Percentiles rank a stretch among this genome's conserved stretches.
These are phyloP conservation scores for Solanum rostratum DNA, from an alignment of 257 asterid species.

Conservation along the genomic window DNA sequence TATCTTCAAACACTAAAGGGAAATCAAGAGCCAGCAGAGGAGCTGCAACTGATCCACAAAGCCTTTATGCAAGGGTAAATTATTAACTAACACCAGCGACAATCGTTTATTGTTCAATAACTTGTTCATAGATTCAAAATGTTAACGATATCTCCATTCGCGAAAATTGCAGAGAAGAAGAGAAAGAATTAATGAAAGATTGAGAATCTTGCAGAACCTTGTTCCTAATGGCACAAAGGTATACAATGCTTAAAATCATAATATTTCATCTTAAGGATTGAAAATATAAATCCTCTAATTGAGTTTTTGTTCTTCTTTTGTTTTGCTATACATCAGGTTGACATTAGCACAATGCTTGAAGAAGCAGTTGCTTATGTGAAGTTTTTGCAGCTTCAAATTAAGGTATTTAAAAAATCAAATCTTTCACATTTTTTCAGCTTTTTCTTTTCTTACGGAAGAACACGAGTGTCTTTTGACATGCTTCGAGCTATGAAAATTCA, in stretches of 20 bases:
- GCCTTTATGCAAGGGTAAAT: constrained; percentile 86
- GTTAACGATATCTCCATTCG: not conserved
- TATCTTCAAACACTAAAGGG: constrained; percentile 25
- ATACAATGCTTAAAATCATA: not conserved
- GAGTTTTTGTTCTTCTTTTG: not conserved
- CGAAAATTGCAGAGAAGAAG: constrained; percentile 55
- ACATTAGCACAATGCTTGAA: constrained; percentile 95
- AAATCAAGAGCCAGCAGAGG: constrained; percentile 55
- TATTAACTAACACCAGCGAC: not conserved
- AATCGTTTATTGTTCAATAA: not conserved
- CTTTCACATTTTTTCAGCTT: not conserved
- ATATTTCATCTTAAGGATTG: not conserved
- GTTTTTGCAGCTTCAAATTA: constrained; percentile 81
- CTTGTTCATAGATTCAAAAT: not conserved
- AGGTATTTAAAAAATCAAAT: constrained; percentile 25
- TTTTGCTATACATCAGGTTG: constrained; percentile 29
- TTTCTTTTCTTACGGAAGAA: too few species aligned
- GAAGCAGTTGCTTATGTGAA: constrained; percentile 88
- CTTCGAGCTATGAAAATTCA: too few species aligned
- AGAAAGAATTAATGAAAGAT: constrained; percentile 75
- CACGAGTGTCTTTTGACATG: too few species aligned
- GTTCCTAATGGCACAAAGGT: constrained; percentile 92
- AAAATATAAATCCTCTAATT: not conserved
- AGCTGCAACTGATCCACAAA: constrained; percentile 82
- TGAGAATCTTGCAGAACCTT: constrained; percentile 78